These are phyloP conservation scores for Xylaria sp. DNA, from an alignment of 2,329 filamentous ascomycete species.

Conservation along the genomic window DNA sequence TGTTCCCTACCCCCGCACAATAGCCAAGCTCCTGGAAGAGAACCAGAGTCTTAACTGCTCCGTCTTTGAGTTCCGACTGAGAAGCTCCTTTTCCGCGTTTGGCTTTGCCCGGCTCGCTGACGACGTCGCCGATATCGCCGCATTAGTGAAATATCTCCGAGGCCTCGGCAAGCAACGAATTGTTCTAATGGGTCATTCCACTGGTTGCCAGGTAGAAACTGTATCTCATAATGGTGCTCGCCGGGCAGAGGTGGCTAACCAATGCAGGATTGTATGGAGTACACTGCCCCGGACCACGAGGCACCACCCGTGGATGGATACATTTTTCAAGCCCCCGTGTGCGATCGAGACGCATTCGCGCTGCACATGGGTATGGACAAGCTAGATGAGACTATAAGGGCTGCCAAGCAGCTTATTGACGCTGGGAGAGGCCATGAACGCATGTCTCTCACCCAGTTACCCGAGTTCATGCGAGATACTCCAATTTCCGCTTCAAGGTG, in stretches of 20 bases:
- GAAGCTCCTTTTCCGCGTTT: constrained; percentile 59
- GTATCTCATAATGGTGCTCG: not conserved
- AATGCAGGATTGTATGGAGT: constrained; percentile 61
- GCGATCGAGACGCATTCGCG: constrained; percentile 71
- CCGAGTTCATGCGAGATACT: constrained; percentile 44
- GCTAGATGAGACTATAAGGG: constrained; percentile 52
- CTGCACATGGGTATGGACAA: constrained; percentile 50
- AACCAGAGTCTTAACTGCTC: constrained; percentile 52
- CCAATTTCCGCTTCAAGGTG: constrained; percentile 61
- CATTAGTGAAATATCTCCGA: constrained; percentile 60
- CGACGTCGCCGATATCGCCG: constrained; percentile 60
- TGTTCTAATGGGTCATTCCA: constrained; percentile 64
- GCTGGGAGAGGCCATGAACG: constrained; percentile 60
- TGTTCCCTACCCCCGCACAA: constrained; percentile 59
- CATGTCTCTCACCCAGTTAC: constrained; percentile 56
- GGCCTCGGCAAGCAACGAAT: constrained; percentile 56
- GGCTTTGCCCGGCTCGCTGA: constrained; percentile 56
- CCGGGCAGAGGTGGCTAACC: constrained; percentile 14
- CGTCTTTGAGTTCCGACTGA: constrained; percentile 62
- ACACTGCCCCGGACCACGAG: constrained; percentile 51
- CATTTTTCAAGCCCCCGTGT: constrained; percentile 81
- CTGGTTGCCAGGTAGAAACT: constrained; percentile 58
- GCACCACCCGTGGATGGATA: constrained; percentile 69
- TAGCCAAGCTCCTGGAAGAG: constrained; percentile 52
- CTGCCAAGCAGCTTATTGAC: constrained; percentile 60